Evolutionary conservation across 1,284 basidiomycete species (phyloP), one percentile per base, ranked within the genome.

Genomic region (Pseudozyma thailandica): DNA sequence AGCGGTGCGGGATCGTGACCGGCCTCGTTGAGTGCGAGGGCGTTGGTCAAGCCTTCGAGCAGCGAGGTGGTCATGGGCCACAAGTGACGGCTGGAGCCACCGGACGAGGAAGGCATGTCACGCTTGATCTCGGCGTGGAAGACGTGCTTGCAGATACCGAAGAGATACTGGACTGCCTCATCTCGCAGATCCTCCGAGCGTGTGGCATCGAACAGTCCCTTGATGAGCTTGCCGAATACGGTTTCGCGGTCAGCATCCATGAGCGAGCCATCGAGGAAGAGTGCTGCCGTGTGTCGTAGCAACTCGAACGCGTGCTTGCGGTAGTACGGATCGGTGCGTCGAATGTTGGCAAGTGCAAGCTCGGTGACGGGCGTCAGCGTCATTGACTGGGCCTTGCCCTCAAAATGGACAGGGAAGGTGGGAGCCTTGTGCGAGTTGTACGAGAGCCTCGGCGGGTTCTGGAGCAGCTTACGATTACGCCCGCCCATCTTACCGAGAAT

Each of bases 401-500:
- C 61, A 18, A 79, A 51, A 37, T 63, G 61, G 6, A 76, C 57
- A 13, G 72, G 50, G 44, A 78, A 71, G 20, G 55, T 62, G 18
- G 78, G 57, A 26, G 44, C 31, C 46, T 61, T 61, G 48, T 60
- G 59, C 38, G 56, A 62, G 42, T 51, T 47, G 83, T 91, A 96
- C 37, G 88, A 87, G 44, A 98, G 85, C 33, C 88, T 82, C 46
- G 94, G 92, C 61, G 92, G 91, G 61, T 90, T 89, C 69, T 96
- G 86, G 56, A 98, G 87, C 13, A 81, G 61, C 38, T 91, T 89
- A 35, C 97, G 88, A 83, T 98, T 99, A 30, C 96, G 86, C 1
- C 97, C 96, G 16, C 96, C 97, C 18, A 99, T 86, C 84, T 99
- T 99, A 48, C 96, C 96, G 6, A 99, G 86, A 58, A 99, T 98